A percentile compares a stretch with the other conserved stretches of the same genome.
These are phyloP conservation scores for Neurospora tetraspora DNA, from an alignment of 495 filamentous ascomycete species.

Conservation along the genomic window DNA sequence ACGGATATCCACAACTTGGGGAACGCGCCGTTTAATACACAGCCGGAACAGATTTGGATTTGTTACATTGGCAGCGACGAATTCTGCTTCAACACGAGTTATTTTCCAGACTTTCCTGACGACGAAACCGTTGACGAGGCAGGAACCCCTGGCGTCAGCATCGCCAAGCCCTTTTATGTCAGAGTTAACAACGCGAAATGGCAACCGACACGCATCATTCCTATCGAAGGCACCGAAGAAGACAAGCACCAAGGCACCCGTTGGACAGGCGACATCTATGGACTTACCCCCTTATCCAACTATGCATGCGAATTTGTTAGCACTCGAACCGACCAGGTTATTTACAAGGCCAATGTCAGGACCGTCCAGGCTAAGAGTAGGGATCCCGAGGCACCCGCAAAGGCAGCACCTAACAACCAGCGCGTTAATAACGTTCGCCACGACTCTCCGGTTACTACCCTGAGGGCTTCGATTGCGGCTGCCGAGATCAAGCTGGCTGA, in stretches of 20 bases:
- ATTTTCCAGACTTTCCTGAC: conserved; percentile 36
- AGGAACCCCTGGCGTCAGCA: conserved; percentile 42
- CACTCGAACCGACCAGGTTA: conserved; percentile 57
- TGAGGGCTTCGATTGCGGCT: conserved; percentile 76
- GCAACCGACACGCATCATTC: conserved; percentile 67
- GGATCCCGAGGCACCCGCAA: conserved; percentile 43
- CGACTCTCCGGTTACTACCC: conserved; percentile 79
- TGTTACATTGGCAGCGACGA: conserved; percentile 72
- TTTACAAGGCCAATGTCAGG: conserved; percentile 72
- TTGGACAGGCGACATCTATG: conserved; percentile 82
- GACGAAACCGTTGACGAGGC: conserved; percentile 10
- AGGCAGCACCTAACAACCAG: conserved; percentile 31
- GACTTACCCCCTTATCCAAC: conserved; percentile 73
- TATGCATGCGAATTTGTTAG: conserved; percentile 81
- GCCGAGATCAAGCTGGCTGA: conserved; percentile 71
- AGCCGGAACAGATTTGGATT: conserved; percentile 78
- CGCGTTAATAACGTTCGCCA: conserved; percentile 52
- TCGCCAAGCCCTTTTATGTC: conserved; percentile 70
- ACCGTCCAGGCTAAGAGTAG: conserved; percentile 61
- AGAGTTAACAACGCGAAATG: conserved; percentile 82
- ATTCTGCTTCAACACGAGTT: conserved; percentile 72
- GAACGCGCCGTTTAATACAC: conserved; percentile 58
- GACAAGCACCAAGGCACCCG: conserved; percentile 31
- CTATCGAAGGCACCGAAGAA: conserved; percentile 45
- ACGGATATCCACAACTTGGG: conserved; percentile 73